Conservation (phyloP, 805 yeast species). For the Nadsonia fulvescens region DNA sequence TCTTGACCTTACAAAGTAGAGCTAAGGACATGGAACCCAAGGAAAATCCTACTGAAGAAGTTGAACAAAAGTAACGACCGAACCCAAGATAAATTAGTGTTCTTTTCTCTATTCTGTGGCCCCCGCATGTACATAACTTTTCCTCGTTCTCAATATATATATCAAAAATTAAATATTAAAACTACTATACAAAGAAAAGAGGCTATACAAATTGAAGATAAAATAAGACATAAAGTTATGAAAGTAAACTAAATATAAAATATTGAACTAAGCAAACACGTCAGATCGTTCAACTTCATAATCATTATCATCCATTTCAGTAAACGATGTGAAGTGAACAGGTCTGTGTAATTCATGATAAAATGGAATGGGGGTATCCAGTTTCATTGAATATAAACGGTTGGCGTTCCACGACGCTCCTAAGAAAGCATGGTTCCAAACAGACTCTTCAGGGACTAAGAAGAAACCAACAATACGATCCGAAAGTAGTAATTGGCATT, state of each 20-base stretch:
- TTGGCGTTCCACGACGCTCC: constrained; percentile 66
- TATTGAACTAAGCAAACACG: constrained; percentile 27
- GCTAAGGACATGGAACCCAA: too few species aligned
- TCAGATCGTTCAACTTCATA: constrained; percentile 45
- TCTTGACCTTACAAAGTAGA: constrained; percentile 59
- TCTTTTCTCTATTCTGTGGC: too few species aligned
- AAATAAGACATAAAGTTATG: not conserved
- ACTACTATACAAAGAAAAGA: too few species aligned
- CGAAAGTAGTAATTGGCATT: constrained; percentile 55
- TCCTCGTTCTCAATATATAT: too few species aligned
- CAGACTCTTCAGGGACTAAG: constrained; percentile 62
- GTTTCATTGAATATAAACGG: constrained; percentile 41
- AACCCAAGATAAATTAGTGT: too few species aligned
- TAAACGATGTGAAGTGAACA: constrained; percentile 63
- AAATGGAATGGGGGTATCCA: constrained; percentile 66
- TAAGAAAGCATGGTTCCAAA: constrained; percentile 86
- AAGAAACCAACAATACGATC: constrained; percentile 66
- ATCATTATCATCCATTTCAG: constrained; percentile 29
- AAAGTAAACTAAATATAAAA: not conserved
- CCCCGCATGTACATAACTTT: too few species aligned
- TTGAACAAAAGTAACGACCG: too few species aligned
- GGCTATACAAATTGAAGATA: not conserved
- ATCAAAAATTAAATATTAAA: too few species aligned
- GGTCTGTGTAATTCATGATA: constrained; percentile 83
- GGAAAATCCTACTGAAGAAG: too few species aligned